Evolutionary conservation across 371 early-diverging fungal species (phyloP).

Genomic region (Blakeslea trispora): DNA sequence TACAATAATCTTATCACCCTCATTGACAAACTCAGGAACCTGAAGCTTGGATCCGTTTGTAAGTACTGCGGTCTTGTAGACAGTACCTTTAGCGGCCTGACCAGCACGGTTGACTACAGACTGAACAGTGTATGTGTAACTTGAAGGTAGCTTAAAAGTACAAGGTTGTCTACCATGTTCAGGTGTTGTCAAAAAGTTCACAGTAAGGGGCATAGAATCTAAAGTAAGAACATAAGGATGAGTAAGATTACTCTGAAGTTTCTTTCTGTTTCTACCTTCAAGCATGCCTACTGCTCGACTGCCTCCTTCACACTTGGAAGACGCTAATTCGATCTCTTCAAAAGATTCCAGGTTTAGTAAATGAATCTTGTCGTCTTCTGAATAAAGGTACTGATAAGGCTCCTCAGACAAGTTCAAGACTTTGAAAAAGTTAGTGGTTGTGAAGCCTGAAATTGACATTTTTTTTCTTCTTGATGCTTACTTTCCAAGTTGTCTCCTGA

Average conservation of each 20-base stretch:
- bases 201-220: constrained; percentile 52
- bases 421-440: constrained; percentile 7
- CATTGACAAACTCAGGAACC: constrained; percentile 83
- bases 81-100: constrained; percentile 73
- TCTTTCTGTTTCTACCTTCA: constrained; percentile 35
- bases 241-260: not conserved
- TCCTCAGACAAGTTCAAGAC: constrained; percentile 65
- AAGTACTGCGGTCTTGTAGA: constrained; percentile 70
- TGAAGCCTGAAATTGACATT: too few species aligned
- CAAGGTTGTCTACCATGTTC: constrained; percentile 43
- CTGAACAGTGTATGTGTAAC: constrained; percentile 42
- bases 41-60: constrained; percentile 71
- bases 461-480: too few species aligned
- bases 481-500: constrained; percentile 66
- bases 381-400: constrained; percentile 73
- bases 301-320: constrained; percentile 62
- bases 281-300: constrained; percentile 37
- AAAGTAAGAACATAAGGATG: not conserved
- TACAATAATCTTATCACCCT: constrained; percentile 77
- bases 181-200: constrained; percentile 49
- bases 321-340: constrained; percentile 70
- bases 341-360: constrained; percentile 70
- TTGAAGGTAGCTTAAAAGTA: constrained; percentile 45
- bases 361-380: constrained; percentile 59
- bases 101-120: constrained; percentile 51